phyloP scores from a whole-genome alignment of 441 rosid species.

The Adansonia rubrostipa region DNA sequence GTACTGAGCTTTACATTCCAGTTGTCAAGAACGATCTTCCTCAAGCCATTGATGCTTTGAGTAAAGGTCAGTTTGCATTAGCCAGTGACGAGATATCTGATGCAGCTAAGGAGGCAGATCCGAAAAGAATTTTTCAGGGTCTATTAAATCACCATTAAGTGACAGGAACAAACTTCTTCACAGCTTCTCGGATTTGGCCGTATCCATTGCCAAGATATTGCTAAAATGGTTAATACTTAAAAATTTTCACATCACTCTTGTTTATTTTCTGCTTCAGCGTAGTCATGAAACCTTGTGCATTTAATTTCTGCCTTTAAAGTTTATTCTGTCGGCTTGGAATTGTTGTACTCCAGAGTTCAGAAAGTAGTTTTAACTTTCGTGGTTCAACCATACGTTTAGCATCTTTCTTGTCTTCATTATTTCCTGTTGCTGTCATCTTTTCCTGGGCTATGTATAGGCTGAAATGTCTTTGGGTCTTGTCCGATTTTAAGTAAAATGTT shows the following conservation, averaged over 20 bases:
- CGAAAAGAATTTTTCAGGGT: slow-evolving; percentile 57
- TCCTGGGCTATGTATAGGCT: neutral
- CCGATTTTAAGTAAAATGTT: neutral
- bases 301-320: neutral
- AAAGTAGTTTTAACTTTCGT: slow-evolving; percentile 1
- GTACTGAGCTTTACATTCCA: slow-evolving; percentile 82
- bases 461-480: neutral
- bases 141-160: slow-evolving; percentile 42
- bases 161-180: slow-evolving; percentile 54
- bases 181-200: slow-evolving; percentile 66
- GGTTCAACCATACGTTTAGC: neutral
- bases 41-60: slow-evolving; percentile 72
- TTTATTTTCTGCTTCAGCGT: neutral
- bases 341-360: neutral
- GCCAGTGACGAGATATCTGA: slow-evolving; percentile 64
- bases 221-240: slow-evolving; percentile 33
- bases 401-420: neutral
- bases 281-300: neutral
- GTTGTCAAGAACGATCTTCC: slow-evolving; percentile 80
- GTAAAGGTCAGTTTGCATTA: slow-evolving; percentile 53
- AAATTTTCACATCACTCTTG: neutral
- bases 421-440: neutral
- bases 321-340: neutral
- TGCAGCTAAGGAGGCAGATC: slow-evolving; percentile 56
- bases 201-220: slow-evolving; percentile 57